Conservation (phyloP, 2,329 filamentous ascomycete species). For the Fusarium longipes region DNA sequence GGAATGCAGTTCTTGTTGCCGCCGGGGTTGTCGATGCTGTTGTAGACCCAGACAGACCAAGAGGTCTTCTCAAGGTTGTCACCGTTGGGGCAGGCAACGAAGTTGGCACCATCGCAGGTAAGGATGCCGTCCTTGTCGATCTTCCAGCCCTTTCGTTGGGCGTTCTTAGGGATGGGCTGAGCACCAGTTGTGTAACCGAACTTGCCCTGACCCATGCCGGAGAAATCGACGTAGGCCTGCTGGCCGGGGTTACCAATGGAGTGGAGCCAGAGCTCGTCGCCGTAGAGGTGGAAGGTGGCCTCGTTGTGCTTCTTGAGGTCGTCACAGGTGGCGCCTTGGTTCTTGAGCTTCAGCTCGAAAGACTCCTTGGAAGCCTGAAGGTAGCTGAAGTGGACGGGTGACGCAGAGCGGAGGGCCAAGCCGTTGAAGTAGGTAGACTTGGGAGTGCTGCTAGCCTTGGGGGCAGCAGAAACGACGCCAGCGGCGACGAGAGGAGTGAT, state of each 20-base stretch:
- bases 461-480: conserved; percentile 41
- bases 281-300: conserved; percentile 62
- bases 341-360: conserved; percentile 57
- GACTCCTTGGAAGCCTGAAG: conserved; percentile 59
- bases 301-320: conserved; percentile 48
- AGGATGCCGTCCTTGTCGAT: conserved; percentile 58
- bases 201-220: conserved; percentile 68
- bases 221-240: conserved; percentile 65
- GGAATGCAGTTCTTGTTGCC: conserved; percentile 53
- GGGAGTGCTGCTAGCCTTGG: conserved; percentile 31
- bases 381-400: conserved; percentile 58
- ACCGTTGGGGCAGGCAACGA: conserved; percentile 65
- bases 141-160: conserved; percentile 60
- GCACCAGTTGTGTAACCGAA: conserved; percentile 63
- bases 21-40: conserved; percentile 51
- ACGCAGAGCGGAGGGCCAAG: conserved; percentile 62
- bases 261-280: conserved; percentile 62
- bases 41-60: conserved; percentile 55
- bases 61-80: conserved; percentile 41
- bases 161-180: conserved; percentile 53
- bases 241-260: conserved; percentile 53
- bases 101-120: conserved; percentile 55
- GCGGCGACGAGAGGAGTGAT: conserved; percentile 43
- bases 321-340: conserved; percentile 64
- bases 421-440: conserved; percentile 58